Evolutionary conservation across 257 asterid genomes (phyloP), one percentile per base, ranked within the genome.

Genomic region (Catharanthus roseus): DNA sequence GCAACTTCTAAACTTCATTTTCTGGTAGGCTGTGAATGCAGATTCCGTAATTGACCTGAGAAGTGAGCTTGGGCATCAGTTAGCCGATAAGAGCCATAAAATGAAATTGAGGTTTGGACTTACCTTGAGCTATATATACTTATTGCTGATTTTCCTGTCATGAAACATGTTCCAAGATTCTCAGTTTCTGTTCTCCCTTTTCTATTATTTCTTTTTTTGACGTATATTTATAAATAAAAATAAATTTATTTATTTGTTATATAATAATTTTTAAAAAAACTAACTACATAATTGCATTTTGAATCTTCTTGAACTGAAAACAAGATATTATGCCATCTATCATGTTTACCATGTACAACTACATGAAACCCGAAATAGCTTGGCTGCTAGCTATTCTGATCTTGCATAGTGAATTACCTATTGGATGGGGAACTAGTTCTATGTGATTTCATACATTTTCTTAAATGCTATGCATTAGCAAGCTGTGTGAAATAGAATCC

Each of bases 31-130:
- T 66, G 88, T 85, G 41, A 65, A 82, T 79, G 98, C 90, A 28
- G 96, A 90, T 88, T 78, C 88, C 76, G 73, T 86, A 77, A 54
- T 58, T 6, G 96, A 87, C 79, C 83, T 90, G 71, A 86, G 97
- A 81, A 89, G 98, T 77, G 97, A 89, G 87, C 89, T 93, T 57
- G 98, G 97, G n/a, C 74, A 87, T 72, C 97, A 89, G 71, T 81
- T 93, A 85, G 96, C 98, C 36, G 69, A 58, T 75, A 93, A 86
- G 84, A 93, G 96, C 85, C 84, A 71, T 68, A 65, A 84, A 72
- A 81, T 72, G 87, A 85, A 85, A 72, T 84, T 89, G 86, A 89
- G 98, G 97, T 92, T 72, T 70, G 89, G 64, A 54, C 65, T 77
- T 71, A 36, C 79, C 36, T 26, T 15, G 6, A 21, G 76, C 77